Evolutionary conservation across 192 early-diverging fungal genomes (phyloP).

Genomic region (Coemansia sp.): DNA sequence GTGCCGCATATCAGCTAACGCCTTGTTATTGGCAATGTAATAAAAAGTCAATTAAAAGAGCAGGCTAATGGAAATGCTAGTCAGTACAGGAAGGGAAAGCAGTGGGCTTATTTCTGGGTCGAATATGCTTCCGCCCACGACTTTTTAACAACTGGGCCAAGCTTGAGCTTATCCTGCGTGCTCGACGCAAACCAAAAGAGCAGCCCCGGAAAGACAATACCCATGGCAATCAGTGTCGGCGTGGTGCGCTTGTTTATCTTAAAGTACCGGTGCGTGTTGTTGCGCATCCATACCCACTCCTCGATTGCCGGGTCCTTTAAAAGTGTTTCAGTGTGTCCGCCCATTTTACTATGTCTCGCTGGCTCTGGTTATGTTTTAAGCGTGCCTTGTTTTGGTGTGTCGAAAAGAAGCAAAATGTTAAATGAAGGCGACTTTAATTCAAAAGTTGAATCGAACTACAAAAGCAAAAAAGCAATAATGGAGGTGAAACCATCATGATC

Average conservation of each 20-base stretch:
- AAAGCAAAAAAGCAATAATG: neutral
- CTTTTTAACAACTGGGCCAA: conserved; percentile 43
- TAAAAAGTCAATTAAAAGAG: neutral
- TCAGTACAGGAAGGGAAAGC: neutral
- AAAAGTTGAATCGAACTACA: conserved; percentile 3
- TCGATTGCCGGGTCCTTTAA: conserved; percentile 56
- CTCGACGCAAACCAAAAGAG: conserved; percentile 21
- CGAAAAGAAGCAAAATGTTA: too few species aligned
- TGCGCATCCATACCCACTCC: conserved; percentile 56
- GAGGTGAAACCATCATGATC: neutral
- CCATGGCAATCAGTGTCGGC: conserved; percentile 40
- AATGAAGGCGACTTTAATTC: neutral
- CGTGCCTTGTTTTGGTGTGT: too few species aligned
- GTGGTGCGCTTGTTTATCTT: conserved; percentile 50
- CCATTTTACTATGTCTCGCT: conserved; percentile 24
- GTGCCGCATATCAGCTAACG: neutral
- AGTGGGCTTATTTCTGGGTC: conserved; percentile 14
- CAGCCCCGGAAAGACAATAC: conserved; percentile 32
- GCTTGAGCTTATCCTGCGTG: conserved; percentile 34
- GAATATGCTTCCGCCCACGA: conserved; percentile 47
- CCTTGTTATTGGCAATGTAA: neutral
- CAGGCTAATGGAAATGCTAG: neutral
- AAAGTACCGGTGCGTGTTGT: conserved; percentile 54
- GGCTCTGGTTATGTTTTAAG: neutral
- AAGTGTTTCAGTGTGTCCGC: conserved; percentile 44